These are phyloP conservation scores for Phialocephala subalpina DNA, from an alignment of 2,329 filamentous ascomycete species.

Conservation along the genomic window DNA sequence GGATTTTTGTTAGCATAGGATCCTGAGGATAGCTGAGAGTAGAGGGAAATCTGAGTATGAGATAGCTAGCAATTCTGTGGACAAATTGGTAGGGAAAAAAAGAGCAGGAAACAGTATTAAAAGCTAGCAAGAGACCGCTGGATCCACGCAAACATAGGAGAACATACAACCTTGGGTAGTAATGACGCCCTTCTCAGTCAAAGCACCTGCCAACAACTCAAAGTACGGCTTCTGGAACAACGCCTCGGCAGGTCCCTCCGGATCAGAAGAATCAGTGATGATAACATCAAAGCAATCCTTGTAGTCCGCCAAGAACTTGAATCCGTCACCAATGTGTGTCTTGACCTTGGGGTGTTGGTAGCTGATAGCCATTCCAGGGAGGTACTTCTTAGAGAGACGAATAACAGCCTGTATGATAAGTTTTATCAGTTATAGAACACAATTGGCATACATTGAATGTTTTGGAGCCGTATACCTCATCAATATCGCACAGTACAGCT, in stretches of 20 bases:
- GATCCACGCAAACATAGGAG: slow-evolving; percentile 60
- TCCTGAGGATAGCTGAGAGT: neutral
- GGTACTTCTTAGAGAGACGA: slow-evolving; percentile 97
- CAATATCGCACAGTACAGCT: slow-evolving; percentile 97
- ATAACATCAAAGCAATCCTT: slow-evolving; percentile 99
- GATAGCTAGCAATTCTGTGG: neutral
- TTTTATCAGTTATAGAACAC: slow-evolving; percentile 27
- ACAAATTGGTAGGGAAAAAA: neutral
- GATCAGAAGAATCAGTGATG: slow-evolving; percentile 98
- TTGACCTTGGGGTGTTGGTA: slow-evolving; percentile 94
- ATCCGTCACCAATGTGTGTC: slow-evolving; percentile 94
- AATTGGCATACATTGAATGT: slow-evolving; percentile 15
- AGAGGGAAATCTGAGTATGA: slow-evolving; percentile 3
- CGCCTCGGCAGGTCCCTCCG: slow-evolving; percentile 93
- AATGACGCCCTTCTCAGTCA: slow-evolving; percentile 96
- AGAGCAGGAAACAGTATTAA: slow-evolving; percentile 19
- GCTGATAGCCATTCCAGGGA: slow-evolving; percentile 91
- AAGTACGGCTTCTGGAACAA: slow-evolving; percentile 99
- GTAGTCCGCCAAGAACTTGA: slow-evolving; percentile 97
- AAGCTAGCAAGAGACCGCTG: slow-evolving; percentile 27
- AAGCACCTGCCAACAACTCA: slow-evolving; percentile 87
- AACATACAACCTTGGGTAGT: slow-evolving; percentile 99
- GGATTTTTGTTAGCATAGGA: slow-evolving; percentile 28
- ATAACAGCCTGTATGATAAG: slow-evolving; percentile 76
- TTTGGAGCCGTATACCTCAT: slow-evolving; percentile 72